A percentile compares a stretch with the other conserved stretches of the same genome.
These are phyloP conservation scores for Pseudogymnoascus sp. DNA, from an alignment of 2,329 filamentous ascomycete species.

Conservation along the genomic window DNA sequence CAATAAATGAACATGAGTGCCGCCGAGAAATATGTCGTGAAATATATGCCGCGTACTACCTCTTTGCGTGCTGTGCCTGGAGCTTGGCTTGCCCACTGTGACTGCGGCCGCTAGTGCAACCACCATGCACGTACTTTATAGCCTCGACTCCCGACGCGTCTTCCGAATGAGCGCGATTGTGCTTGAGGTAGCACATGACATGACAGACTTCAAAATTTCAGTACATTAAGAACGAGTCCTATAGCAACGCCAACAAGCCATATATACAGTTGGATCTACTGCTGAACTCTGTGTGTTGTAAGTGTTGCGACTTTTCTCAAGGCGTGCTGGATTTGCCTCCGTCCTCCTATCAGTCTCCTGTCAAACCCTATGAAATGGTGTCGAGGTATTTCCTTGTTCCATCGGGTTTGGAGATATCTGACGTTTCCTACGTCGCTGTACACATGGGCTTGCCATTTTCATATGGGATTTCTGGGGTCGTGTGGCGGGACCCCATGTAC, in stretches of 20 bases:
- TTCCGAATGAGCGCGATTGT: neutral
- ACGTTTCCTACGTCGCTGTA: neutral
- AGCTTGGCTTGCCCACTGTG: constrained; percentile 1
- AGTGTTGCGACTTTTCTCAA: neutral
- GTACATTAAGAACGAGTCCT: neutral
- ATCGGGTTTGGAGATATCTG: neutral
- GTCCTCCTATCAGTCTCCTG: neutral
- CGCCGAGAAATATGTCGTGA: neutral
- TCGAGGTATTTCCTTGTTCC: neutral
- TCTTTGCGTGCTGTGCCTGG: constrained; percentile 6
- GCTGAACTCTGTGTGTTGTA: neutral
- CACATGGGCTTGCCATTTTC: neutral
- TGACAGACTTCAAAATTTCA: constrained; percentile 5
- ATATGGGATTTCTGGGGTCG: neutral
- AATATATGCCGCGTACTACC: constrained; percentile 1
- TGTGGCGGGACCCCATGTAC: neutral
- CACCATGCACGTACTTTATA: neutral
- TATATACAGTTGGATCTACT: neutral
- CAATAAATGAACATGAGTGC: neutral
- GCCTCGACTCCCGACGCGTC: constrained; percentile 1
- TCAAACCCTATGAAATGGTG: neutral
- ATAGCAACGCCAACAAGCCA: neutral
- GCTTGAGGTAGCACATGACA: neutral
- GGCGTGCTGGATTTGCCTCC: neutral
- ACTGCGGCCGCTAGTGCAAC: constrained; percentile 8